Evolutionary conservation across 805 yeast genomes (phyloP), one percentile per base, ranked within the genome.

Genomic region (Candida gorgasii): DNA sequence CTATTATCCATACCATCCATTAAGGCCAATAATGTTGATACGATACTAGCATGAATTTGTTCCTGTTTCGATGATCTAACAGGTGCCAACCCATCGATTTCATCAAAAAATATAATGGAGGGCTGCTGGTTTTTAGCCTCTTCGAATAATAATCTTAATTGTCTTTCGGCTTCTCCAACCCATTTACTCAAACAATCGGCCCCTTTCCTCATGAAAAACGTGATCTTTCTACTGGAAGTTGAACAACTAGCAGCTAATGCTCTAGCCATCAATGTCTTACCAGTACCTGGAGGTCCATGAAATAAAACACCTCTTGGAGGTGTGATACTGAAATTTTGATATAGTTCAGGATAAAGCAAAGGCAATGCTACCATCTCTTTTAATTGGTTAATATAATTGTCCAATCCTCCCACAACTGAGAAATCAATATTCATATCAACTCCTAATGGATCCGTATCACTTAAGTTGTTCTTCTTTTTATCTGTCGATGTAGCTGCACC

Each of bases 1-100:
- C 98, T 80, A 53, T 89, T 89, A 61, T 92, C 98, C 98, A 93
- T 93, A 54, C 99, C 99, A 63, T 93, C 99, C 99, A 93, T 93
- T 40, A 93, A 69, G 0, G 99, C 98, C 49, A 93, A 76, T 55
- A 93, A 68, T 0, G 99, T 93, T 4, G 97, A 89, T 2, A 93
- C 99, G 46, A 93, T 93, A 48, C 96, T 86, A 3, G 99, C 97
- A 63, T 93, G 99, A 46, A 93, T 93, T 64, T 93, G 99, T 61
- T 93, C 99, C 64, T 93, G 99, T 50, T 92, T 92, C 0, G 97
- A 87, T 0, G 96, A 87, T 61, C 99, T 78, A 2, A 93, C 99
- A 0, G 99, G 99, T 0, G 99, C 99, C 51, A 93, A 71, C 34
- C 99, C 99, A 65, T 93, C 99, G 47, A 93, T 92, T 70, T 93